Evolutionary conservation across 257 asterid species (phyloP).

Genomic region (Lavandula angustifolia): DNA sequence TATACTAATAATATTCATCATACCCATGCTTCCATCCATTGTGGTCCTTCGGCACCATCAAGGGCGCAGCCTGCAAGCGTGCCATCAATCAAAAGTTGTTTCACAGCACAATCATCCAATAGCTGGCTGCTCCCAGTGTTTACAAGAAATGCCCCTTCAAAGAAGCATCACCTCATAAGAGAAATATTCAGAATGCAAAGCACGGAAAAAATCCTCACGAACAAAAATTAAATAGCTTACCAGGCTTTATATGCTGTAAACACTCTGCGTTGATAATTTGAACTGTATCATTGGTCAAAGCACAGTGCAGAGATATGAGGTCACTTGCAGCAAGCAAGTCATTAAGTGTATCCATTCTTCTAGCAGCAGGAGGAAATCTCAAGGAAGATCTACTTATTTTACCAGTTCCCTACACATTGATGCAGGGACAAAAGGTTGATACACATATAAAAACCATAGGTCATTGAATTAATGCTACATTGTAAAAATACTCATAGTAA

Average conservation of each 20-base stretch:
- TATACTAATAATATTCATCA: conserved; percentile 77
- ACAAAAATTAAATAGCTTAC: conserved; percentile 40
- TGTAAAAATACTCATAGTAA: not conserved
- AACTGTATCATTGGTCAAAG: conserved; percentile 79
- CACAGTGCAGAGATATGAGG: conserved; percentile 88
- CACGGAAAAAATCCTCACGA: conserved; percentile 11
- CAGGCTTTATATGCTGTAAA: conserved; percentile 92
- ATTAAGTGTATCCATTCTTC: conserved; percentile 97
- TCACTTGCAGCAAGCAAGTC: conserved; percentile 99
- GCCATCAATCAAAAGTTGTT: conserved; percentile 96
- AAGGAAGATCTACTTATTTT: conserved; percentile 58
- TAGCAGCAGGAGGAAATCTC: conserved; percentile 86
- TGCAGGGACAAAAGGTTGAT: conserved; percentile 10
- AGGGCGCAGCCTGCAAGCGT: conserved; percentile 96
- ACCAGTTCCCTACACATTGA: conserved; percentile 60
- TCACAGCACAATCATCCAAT: conserved; percentile 97
- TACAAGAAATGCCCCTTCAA: conserved; percentile 92
- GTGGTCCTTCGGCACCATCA: conserved; percentile 99
- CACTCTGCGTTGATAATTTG: conserved; percentile 90
- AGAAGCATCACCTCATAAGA: conserved; percentile 41
- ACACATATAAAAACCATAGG: not conserved
- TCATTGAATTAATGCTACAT: not conserved
- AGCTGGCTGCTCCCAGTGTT: conserved; percentile 99
- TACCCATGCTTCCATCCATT: conserved; percentile 99
- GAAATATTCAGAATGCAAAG: conserved; percentile 13